A percentile compares a stretch with the other conserved stretches of the same genome.
These are phyloP conservation scores for Nothomitra cinnamomea DNA, from an alignment of 2,329 filamentous ascomycete genomes.

Conservation along the genomic window DNA sequence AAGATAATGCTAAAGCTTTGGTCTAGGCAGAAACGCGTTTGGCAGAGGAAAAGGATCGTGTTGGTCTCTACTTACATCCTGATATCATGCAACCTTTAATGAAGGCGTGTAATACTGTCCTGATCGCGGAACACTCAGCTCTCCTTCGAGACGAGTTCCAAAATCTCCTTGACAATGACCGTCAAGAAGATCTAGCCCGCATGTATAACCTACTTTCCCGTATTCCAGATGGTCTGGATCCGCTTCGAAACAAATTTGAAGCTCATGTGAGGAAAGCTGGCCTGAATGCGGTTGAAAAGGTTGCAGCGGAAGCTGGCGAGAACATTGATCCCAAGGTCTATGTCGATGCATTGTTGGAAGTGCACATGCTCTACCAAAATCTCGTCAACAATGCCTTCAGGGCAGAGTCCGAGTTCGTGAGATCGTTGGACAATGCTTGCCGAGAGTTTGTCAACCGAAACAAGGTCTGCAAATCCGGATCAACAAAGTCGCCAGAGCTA, in stretches of 20 bases:
- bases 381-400: constrained; percentile 86
- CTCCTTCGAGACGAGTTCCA: constrained; percentile 95
- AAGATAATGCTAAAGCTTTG: not conserved
- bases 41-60: constrained; percentile 85
- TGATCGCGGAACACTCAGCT: constrained; percentile 74
- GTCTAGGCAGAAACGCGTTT: constrained; percentile 56
- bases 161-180: constrained; percentile 78
- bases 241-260: constrained; percentile 74
- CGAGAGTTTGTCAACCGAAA: constrained; percentile 97
- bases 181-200: constrained; percentile 83
- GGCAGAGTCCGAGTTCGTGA: constrained; percentile 90
- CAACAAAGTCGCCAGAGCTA: constrained; percentile 85
- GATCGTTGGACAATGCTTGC: constrained; percentile 91
- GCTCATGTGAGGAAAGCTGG: constrained; percentile 84
- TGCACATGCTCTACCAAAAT: constrained; percentile 82
- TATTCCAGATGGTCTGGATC: constrained; percentile 82
- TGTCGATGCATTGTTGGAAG: constrained; percentile 84
- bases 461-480: constrained; percentile 82
- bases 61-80: constrained; percentile 75
- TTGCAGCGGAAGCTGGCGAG: constrained; percentile 65
- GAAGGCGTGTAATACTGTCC: constrained; percentile 70
- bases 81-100: constrained; percentile 77
- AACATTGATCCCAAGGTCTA: constrained; percentile 92
- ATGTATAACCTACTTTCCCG: constrained; percentile 89
- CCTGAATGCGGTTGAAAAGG: constrained; percentile 74